phyloP scores from a whole-genome alignment of 768 basidiomycete genomes.

The Agaricus subrufescens region DNA sequence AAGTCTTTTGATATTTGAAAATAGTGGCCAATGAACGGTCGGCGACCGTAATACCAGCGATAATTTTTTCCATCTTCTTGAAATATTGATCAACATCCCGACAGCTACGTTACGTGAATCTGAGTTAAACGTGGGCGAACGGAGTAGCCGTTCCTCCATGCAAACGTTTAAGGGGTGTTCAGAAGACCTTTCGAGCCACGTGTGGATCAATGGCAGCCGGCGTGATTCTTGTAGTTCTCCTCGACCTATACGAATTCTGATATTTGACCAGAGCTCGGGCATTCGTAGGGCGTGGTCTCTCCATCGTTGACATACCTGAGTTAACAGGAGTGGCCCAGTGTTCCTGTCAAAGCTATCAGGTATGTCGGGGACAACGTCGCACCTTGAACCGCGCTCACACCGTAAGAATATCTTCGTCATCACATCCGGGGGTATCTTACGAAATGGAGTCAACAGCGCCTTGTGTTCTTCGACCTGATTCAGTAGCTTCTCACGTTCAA shows the following conservation, averaged over 20 bases:
- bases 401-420: slow-evolving; percentile 4
- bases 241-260: slow-evolving; percentile 8
- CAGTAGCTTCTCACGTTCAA: slow-evolving; percentile 3
- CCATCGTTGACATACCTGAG: slow-evolving; percentile 11
- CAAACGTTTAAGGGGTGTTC: slow-evolving; percentile 7
- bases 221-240: slow-evolving; percentile 9
- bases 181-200: slow-evolving; percentile 7
- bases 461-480: slow-evolving; percentile 8
- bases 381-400: slow-evolving; percentile 2
- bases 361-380: slow-evolving; percentile 7
- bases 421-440: slow-evolving; percentile 3
- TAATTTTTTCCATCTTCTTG: slow-evolving; percentile 5
- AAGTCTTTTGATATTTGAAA: background rate
- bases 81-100: slow-evolving; percentile 1
- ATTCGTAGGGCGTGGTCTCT: slow-evolving; percentile 6
- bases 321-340: slow-evolving; percentile 10
- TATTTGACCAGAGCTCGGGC: slow-evolving; percentile 9
- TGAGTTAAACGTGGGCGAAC: slow-evolving; percentile 4
- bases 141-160: slow-evolving; percentile 6
- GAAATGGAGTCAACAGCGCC: slow-evolving; percentile 3
- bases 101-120: slow-evolving; percentile 8
- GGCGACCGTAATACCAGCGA: slow-evolving; percentile 4
- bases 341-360: slow-evolving; percentile 8
- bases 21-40: slow-evolving; percentile 5
- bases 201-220: slow-evolving; percentile 5